These are phyloP conservation scores for Cyberlindnera meyerae DNA, from an alignment of 805 yeast genomes.

Conservation along the genomic window DNA sequence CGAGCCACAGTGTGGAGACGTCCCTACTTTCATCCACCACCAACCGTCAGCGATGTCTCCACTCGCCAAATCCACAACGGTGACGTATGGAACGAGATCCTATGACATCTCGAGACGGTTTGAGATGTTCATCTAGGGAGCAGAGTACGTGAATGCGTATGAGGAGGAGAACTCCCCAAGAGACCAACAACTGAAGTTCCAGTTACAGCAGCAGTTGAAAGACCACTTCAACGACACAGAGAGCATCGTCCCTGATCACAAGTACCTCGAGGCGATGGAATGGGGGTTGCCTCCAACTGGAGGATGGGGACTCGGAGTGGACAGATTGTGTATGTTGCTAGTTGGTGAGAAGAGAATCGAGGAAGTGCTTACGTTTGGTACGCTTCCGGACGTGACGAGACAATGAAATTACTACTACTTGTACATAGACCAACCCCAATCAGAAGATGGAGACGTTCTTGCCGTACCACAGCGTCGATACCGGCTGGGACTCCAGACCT, in stretches of 20 bases:
- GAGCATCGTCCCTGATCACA: constrained; percentile 62
- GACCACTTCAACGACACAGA: constrained; percentile 52
- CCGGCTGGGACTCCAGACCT: constrained; percentile 15
- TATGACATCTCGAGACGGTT: constrained; percentile 61
- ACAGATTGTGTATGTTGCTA: constrained; percentile 77
- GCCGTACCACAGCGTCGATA: constrained; percentile 28
- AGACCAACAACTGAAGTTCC: constrained; percentile 60
- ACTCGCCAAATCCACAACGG: constrained; percentile 60
- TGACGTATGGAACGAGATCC: constrained; percentile 27
- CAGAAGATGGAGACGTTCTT: constrained; percentile 15
- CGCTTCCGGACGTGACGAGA: constrained; percentile 59
- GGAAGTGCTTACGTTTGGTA: constrained; percentile 71
- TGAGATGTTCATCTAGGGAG: constrained; percentile 75
- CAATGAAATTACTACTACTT: constrained; percentile 45
- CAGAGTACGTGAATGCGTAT: constrained; percentile 86
- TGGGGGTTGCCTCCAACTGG: constrained; percentile 97
- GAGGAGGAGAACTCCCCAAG: constrained; percentile 93
- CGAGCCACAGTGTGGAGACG: constrained; percentile 52
- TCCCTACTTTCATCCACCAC: constrained; percentile 72
- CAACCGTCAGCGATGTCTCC: constrained; percentile 89
- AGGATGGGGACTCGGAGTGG: constrained; percentile 97
- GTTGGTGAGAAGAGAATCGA: constrained; percentile 64
- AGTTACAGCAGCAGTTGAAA: constrained; percentile 48
- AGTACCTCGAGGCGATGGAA: constrained; percentile 72
- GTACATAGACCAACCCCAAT: neutral